Base-by-base conservation (phyloP, 2,329 filamentous ascomycete genomes). In the Trichoderma polysporum region DNA sequence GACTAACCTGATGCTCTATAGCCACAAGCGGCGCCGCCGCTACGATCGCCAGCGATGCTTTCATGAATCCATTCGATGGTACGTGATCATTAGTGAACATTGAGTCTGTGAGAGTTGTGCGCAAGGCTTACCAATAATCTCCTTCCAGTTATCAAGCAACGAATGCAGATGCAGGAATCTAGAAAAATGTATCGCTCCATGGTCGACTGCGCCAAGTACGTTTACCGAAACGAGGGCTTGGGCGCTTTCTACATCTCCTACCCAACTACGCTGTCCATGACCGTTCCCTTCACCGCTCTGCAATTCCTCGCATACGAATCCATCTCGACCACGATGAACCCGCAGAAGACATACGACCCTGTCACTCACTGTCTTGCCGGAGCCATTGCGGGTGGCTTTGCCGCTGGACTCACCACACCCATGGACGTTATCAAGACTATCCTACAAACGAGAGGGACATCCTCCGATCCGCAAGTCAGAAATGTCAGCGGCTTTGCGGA, bases 31-130 rank as follows among this genome's bases (percentile, higher is more conserved):
- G 95, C 80, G 94, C 95, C 68, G 92, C 92, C 73, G 95, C 95
- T 71, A 98, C 95, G 8, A 97, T 98, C 77, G 92, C 94, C 39
- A 97, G 94, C 78, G 95, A 99, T 83, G 95, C 95, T 64, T 88
- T 99, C 71, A 99, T 99, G 95, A 99, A 98, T 77, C 95, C 95
- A 25, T 99, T 99, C 78, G 95, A 99, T 82, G 93, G 93, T 97
- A 86, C 74, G 87, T 76, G 62, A 27, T 52, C 5, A 12, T 39
- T 31, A 19, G n/a, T 8, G 0, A 25, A 33, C 22, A 45, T 27
- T n/a, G 2, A 8, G 25, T 9, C 19, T 2, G 2, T 12, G 9
- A 12, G n/a, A 10, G 22, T 8, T 45, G 31, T 35, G 17, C 22
- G 13, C 8, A 13, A 45, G 13, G 25, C 29, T 31, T 10, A 35